A percentile compares a stretch with the other conserved stretches of the same genome.
phyloP scores from a whole-genome alignment of 2,329 filamentous ascomycete genomes.

The Phialophora chinensis region DNA sequence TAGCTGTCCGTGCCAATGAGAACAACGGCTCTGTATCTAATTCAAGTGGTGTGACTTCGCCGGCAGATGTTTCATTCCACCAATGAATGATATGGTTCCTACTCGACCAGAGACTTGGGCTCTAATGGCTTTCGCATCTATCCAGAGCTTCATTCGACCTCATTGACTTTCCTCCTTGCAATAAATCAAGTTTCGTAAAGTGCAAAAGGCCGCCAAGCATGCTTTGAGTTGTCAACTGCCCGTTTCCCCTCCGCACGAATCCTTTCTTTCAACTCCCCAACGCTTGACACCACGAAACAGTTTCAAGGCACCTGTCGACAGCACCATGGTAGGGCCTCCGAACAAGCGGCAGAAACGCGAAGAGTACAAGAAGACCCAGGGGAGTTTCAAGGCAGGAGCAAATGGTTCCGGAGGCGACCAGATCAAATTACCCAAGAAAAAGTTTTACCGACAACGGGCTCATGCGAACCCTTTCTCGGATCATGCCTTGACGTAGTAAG shows the following conservation, averaged over 20 bases:
- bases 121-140: background rate
- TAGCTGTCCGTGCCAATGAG: constrained; percentile 6
- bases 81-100: background rate
- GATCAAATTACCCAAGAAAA: constrained; percentile 82
- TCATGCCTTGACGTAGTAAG: constrained; percentile 85
- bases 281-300: background rate
- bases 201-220: background rate
- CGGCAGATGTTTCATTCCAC: background rate
- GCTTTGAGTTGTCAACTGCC: background rate
- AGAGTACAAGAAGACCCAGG: constrained; percentile 64
- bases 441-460: constrained; percentile 92
- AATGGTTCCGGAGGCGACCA: constrained; percentile 39
- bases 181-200: background rate
- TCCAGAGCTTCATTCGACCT: background rate
- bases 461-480: constrained; percentile 99
- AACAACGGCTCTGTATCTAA: background rate
- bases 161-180: background rate
- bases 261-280: background rate
- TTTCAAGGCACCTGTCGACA: background rate
- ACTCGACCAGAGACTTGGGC: background rate
- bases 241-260: background rate
- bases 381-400: constrained; percentile 33
- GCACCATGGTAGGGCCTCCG: constrained; percentile 44
- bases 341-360: constrained; percentile 71
- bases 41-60: background rate